Conservation (phyloP, 2,329 filamentous ascomycete species). For the Talaromyces sp. region DNA sequence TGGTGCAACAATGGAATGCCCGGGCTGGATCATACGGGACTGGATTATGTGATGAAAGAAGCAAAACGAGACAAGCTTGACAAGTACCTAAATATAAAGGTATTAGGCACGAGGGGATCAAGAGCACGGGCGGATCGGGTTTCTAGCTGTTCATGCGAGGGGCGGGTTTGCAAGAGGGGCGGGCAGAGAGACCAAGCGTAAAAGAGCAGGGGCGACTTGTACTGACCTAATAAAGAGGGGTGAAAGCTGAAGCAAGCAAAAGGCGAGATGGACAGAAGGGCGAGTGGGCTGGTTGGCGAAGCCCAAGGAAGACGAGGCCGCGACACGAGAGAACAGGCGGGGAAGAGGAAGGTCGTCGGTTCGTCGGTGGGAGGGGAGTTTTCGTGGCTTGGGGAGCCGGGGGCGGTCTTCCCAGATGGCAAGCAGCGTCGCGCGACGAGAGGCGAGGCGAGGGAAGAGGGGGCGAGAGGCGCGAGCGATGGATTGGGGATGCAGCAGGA, state of each 20-base stretch:
- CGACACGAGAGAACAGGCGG: slow-evolving; percentile 1
- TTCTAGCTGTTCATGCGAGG: neutral
- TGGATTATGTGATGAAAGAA: neutral
- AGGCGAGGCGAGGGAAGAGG: neutral
- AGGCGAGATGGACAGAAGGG: neutral
- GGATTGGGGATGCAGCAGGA: neutral
- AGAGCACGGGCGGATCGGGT: neutral
- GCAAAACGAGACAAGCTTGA: neutral
- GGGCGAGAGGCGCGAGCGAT: neutral
- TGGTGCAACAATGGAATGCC: neutral
- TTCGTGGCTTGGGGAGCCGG: neutral
- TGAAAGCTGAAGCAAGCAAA: neutral
- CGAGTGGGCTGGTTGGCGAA: neutral
- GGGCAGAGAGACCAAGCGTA: neutral
- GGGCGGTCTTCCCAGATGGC: neutral
- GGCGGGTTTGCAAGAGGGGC: neutral
- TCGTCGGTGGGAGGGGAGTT: slow-evolving; percentile 6
- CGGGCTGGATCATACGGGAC: neutral
- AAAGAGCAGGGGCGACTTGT: neutral
- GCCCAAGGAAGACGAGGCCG: neutral
- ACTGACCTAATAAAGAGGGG: neutral
- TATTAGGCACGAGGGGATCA: neutral
- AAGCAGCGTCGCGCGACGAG: neutral
- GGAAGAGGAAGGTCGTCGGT: neutral
- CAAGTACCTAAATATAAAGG: neutral